Conservation (phyloP, 2,329 filamentous ascomycete species). For the Apiospora saccharicola region DNA sequence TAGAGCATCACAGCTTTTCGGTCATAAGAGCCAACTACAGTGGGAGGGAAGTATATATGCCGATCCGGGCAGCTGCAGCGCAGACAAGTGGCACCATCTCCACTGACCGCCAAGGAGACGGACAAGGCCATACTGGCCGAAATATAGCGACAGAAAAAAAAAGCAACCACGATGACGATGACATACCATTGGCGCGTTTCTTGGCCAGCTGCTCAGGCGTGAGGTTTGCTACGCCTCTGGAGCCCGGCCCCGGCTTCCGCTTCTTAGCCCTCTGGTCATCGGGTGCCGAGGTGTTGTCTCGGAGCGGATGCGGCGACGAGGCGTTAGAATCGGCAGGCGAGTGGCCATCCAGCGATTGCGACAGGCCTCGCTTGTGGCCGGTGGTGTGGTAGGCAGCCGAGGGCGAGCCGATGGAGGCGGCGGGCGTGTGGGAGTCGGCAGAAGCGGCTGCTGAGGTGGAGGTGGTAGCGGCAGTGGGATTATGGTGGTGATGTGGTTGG, state of each 20-base stretch:
- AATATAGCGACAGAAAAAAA: conserved; percentile 3
- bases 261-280: conserved; percentile 50
- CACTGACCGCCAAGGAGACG: neutral
- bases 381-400: conserved; percentile 7
- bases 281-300: conserved; percentile 26
- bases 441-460: neutral
- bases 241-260: conserved; percentile 52
- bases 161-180: neutral
- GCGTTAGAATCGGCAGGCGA: conserved; percentile 36
- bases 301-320: conserved; percentile 29
- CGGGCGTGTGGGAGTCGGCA: conserved; percentile 17
- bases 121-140: conserved; percentile 23
- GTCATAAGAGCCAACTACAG: neutral
- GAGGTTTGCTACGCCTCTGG: conserved; percentile 65
- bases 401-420: conserved; percentile 23
- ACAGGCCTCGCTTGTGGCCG: conserved; percentile 36
- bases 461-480: neutral
- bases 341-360: conserved; percentile 32
- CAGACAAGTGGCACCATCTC: neutral
- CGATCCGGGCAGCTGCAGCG: neutral
- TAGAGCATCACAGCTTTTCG: neutral
- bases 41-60: neutral
- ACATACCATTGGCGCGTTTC: conserved; percentile 65
- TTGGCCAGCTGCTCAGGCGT: conserved; percentile 79
- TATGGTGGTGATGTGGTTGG: neutral